Evolutionary conservation across 345 rosid genomes (phyloP), one percentile per base, ranked within the genome.

Genomic region (Eucalyptus brandiana): DNA sequence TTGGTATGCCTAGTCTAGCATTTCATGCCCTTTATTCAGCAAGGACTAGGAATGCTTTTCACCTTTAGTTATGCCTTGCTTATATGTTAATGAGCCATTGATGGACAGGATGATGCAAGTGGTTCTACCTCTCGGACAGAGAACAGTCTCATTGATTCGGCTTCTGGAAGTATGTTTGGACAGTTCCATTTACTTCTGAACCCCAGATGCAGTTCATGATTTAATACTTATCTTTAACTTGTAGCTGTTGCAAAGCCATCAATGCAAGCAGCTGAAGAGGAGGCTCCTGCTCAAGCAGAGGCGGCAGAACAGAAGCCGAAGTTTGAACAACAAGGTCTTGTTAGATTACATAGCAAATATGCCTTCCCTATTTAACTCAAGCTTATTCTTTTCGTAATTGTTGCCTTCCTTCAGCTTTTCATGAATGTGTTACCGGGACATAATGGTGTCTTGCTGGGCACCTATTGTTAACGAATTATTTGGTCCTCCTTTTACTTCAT

Each of bases 241-340:
- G 21, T 80, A 97, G 99, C 99, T 95, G 99, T 97, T 94, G 99
- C 98, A 17, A 96, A 98, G 95, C 95, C 98, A 86, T 92, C 97
- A 88, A 94, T 95, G 62, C 95, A 96, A 89, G 98, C 98, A 92
- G 98, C 99, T 87, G 99, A 97, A 93, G 99, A 96, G 65, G 97
- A 97, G 88, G 99, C 97, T 85, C 90, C 96, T 91, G 98, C 99
- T 87, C 99, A 97, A 94, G 97, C 98, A 48, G 99, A 98, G 93
- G 99, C 99, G 89, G 94, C 98, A 89, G 99, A 98, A 91, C 96
- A 99, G 99, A 97, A 98, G 92, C 97, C 97, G 88, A 93, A 95
- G 96, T 98, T 93, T 90, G 99, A 97, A 86, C 93, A 26, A 87
- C 95, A 93, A 96, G 99, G 99, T 98, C 89, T 65, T 65, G 37